Evolutionary conservation across 2,329 filamentous ascomycete genomes (phyloP), one percentile per base, ranked within the genome.

Genomic region (Calonectria hongkongensis): DNA sequence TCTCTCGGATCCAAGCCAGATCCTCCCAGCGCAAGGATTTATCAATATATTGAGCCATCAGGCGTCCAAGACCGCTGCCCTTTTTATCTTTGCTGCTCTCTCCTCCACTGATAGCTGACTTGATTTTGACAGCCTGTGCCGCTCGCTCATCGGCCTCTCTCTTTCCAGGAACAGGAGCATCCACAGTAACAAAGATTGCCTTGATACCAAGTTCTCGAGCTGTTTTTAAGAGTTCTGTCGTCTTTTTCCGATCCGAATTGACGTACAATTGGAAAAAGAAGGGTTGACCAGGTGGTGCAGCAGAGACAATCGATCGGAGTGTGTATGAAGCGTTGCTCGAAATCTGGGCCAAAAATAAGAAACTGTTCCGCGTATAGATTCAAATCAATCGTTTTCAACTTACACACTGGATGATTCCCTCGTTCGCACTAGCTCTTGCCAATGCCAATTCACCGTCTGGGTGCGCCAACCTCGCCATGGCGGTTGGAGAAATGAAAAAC

Each of bases 231-330:
- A 89, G 81, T 0, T 81, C 84, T 18, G 84, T 84, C 10, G 88
- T 87, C 72, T 88, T 88, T 30, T 82, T 74, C 6, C 86, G 86
- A 62, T 89, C 86, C 15, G 83, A 82, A 78, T 89, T 88, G 70
- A 89, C 87, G 75, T 90, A 90, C 3, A 90, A 80, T 74, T 90
- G 88, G 68, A 90, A 88, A 77, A 89, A 88, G 81, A 89, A 88
- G 18, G 84, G 84, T 70, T 84, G 75, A 4, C 71, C 60, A 0
- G 74, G 63, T 0, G 85, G 85, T 1, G 85, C 81, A n/a, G 81
- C 79, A 3, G 73, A 65, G 21, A 83, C 81, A 50, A 89, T 85
- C 15, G 87, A 85, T 12, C 85, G 82, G 47, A 88, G 82, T 0
- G 87, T 83, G 74, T 85, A 89, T 1, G 86, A 88, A 3, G 88